Evolutionary conservation across 2,329 filamentous ascomycete genomes (phyloP).

Genomic region (Arachnopeziza araneosa): DNA sequence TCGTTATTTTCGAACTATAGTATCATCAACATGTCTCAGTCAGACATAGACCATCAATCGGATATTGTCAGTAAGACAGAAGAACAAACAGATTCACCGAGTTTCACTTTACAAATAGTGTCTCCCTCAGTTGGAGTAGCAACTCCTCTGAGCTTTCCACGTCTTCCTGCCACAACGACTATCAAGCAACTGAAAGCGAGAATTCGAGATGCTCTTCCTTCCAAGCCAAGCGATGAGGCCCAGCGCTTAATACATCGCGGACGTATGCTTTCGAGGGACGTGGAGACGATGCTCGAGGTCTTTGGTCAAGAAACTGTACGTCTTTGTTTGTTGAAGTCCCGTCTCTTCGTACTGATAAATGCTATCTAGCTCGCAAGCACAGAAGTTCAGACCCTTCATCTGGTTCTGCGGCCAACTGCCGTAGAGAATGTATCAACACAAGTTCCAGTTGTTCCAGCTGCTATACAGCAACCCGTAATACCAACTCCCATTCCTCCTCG

Average conservation of each 20-base stretch:
- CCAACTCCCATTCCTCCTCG: conserved; percentile 7
- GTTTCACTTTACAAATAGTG: conserved; percentile 52
- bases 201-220: conserved; percentile 46
- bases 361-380: conserved; percentile 36
- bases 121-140: conserved; percentile 53
- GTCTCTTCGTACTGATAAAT: neutral
- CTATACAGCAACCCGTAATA: neutral
- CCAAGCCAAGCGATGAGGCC: conserved; percentile 46
- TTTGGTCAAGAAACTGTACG: conserved; percentile 46
- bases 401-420: conserved; percentile 42
- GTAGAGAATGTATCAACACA: conserved; percentile 9
- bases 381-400: conserved; percentile 47
- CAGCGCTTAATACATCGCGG: conserved; percentile 58
- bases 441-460: neutral
- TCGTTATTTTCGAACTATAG: neutral
- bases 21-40: neutral
- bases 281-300: conserved; percentile 50
- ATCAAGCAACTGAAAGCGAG: conserved; percentile 52
- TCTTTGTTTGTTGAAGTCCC: conserved; percentile 1
- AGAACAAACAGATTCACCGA: conserved; percentile 20
- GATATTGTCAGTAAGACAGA: conserved; percentile 18
- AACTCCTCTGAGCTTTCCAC: conserved; percentile 44
- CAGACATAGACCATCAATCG: conserved; percentile 2
- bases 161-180: conserved; percentile 45
- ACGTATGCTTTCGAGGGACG: conserved; percentile 47